Evolutionary conservation across 805 yeast species (phyloP).

Genomic region (Wickerhamomyces canadensis): DNA sequence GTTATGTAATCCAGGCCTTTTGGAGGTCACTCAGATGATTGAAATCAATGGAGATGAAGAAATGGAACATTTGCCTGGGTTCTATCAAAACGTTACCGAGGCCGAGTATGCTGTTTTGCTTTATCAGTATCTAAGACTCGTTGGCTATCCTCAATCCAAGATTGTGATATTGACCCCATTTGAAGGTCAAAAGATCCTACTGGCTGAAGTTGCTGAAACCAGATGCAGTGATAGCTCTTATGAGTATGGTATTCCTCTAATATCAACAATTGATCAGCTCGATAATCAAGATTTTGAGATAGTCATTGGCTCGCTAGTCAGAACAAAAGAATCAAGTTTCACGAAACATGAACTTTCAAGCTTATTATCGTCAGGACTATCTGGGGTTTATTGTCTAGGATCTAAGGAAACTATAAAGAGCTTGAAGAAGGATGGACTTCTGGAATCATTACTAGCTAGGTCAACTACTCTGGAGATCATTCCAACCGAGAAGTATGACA

Average conservation of each 20-base stretch:
- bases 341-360: too few species aligned
- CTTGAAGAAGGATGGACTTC: neutral
- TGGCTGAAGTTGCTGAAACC: constrained; percentile 35
- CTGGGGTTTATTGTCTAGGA: neutral
- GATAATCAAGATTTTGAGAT: neutral
- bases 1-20: neutral
- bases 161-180: constrained; percentile 39
- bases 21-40: constrained; percentile 24
- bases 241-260: neutral
- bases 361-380: too few species aligned
- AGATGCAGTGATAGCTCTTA: constrained; percentile 5
- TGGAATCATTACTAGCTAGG: neutral
- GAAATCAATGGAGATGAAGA: constrained; percentile 28
- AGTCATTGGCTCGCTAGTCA: constrained; percentile 4
- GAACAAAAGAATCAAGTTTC: too few species aligned
- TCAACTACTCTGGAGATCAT: neutral
- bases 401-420: neutral
- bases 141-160: constrained; percentile 34
- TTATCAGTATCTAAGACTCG: constrained; percentile 39
- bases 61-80: constrained; percentile 19
- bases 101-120: constrained; percentile 43
- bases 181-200: constrained; percentile 34
- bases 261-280: constrained; percentile 4
- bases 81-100: constrained; percentile 35
- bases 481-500: neutral